Evolutionary conservation across 1,284 basidiomycete species (phyloP).

Genomic region (Irpex rosettiformis): DNA sequence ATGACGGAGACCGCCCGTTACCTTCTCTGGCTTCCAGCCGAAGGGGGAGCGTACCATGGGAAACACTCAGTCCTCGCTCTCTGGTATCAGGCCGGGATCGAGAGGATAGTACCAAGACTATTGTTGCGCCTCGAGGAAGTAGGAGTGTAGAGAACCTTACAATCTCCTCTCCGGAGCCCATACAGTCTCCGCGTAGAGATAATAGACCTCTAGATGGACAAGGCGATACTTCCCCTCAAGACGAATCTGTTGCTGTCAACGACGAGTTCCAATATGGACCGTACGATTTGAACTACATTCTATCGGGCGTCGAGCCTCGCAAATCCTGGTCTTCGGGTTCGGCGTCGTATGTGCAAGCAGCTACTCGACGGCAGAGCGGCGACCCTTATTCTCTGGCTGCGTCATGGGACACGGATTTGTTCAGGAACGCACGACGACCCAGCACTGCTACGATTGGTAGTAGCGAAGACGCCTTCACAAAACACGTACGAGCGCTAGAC

Average conservation of each 20-base stretch:
- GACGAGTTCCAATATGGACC: slow-evolving; percentile 31
- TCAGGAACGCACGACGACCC: slow-evolving; percentile 36
- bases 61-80: slow-evolving; percentile 12
- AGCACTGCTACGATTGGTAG: slow-evolving; percentile 46
- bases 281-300: slow-evolving; percentile 42
- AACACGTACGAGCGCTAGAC: slow-evolving; percentile 46
- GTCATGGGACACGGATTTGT: slow-evolving; percentile 19
- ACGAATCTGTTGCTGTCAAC: not conserved
- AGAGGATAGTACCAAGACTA: slow-evolving; percentile 27
- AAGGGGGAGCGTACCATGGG: slow-evolving; percentile 25
- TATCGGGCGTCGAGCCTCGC: slow-evolving; percentile 28
- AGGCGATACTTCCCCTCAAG: not conserved
- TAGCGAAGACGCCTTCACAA: slow-evolving; percentile 58
- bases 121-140: slow-evolving; percentile 21
- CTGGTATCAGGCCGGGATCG: slow-evolving; percentile 14
- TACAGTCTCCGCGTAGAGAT: not conserved
- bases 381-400: slow-evolving; percentile 15
- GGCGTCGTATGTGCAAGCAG: slow-evolving; percentile 33
- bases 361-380: slow-evolving; percentile 7
- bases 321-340: slow-evolving; percentile 32
- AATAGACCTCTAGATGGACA: not conserved
- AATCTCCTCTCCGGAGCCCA: slow-evolving; percentile 4
- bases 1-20: slow-evolving; percentile 12
- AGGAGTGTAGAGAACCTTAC: slow-evolving; percentile 20
- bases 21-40: slow-evolving; percentile 14